Evolutionary conservation across 106 monocot genomes (phyloP).

Genomic region (Apostasia shenzhenica): DNA sequence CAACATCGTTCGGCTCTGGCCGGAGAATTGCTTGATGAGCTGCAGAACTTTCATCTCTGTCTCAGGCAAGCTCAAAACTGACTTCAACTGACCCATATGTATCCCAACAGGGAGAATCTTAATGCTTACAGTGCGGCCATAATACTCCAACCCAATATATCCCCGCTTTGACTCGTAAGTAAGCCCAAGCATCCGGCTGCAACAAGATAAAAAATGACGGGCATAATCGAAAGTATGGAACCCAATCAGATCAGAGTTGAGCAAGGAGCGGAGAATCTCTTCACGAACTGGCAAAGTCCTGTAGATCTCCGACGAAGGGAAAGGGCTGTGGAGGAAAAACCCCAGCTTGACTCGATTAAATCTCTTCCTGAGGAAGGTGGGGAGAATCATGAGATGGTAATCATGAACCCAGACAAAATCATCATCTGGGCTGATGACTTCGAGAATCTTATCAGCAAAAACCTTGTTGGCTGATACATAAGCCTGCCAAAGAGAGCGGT

Average conservation of each 20-base stretch:
- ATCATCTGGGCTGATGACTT: slow-evolving; percentile 60
- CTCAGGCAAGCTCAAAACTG: slow-evolving; percentile 33
- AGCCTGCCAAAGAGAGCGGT: slow-evolving; percentile 51
- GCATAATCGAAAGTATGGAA: slow-evolving; percentile 83
- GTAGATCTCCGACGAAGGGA: slow-evolving; percentile 70
- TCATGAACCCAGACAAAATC: slow-evolving; percentile 79
- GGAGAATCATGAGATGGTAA: slow-evolving; percentile 72
- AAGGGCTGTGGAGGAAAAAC: slow-evolving; percentile 69
- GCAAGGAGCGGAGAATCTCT: slow-evolving; percentile 49
- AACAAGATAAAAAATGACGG: slow-evolving; percentile 68
- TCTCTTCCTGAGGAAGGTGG: slow-evolving; percentile 65
- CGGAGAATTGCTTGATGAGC: slow-evolving; percentile 35
- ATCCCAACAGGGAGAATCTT: slow-evolving; percentile 77
- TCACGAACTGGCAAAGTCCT: slow-evolving; percentile 49
- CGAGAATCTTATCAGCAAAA: slow-evolving; percentile 62
- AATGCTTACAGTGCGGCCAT: slow-evolving; percentile 53
- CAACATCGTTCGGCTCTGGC: slow-evolving; percentile 28
- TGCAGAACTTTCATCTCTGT: slow-evolving; percentile 37
- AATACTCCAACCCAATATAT: slow-evolving; percentile 68
- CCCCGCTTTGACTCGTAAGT: slow-evolving; percentile 59
- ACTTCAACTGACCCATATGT: slow-evolving; percentile 58
- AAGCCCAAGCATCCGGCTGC: slow-evolving; percentile 65
- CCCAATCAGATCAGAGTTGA: slow-evolving; percentile 62
- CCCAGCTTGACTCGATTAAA: slow-evolving; percentile 68
- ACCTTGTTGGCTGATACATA: slow-evolving; percentile 74